These are phyloP conservation scores for Citrus mangshanensis DNA, from an alignment of 345 rosid genomes.

Conservation along the genomic window DNA sequence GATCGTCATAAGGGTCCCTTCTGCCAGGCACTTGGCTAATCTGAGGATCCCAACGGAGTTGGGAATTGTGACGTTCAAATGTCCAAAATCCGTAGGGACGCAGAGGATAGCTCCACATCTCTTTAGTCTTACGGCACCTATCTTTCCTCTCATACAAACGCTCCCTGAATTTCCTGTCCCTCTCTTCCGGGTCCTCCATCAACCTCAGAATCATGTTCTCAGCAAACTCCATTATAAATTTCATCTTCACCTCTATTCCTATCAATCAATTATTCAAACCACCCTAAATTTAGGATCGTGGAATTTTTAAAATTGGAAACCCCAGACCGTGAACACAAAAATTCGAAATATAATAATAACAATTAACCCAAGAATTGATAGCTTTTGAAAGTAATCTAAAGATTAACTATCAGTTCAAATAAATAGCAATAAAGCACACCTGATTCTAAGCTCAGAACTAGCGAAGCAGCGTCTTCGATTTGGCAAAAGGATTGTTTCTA, in stretches of 20 bases:
- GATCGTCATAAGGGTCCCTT: conserved; percentile 94
- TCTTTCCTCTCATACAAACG: conserved; percentile 66
- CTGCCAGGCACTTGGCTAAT: conserved; percentile 95
- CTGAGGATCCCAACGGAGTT: conserved; percentile 93
- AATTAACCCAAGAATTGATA: neutral
- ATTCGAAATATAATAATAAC: neutral
- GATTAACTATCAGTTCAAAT: neutral
- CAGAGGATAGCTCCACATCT: conserved; percentile 94
- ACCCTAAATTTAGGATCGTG: neutral
- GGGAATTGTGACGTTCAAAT: conserved; percentile 89
- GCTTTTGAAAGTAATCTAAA: neutral
- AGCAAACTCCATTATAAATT: conserved; percentile 92
- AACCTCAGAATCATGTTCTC: conserved; percentile 78
- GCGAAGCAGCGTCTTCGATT: neutral
- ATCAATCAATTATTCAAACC: neutral
- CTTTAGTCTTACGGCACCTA: conserved; percentile 82
- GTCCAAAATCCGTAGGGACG: conserved; percentile 99
- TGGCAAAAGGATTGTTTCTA: neutral
- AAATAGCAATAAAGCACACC: neutral
- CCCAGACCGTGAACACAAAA: neutral
- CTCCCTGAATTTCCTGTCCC: conserved; percentile 81
- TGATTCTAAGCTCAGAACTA: neutral
- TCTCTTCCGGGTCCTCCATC: conserved; percentile 96
- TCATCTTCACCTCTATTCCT: conserved; percentile 41
- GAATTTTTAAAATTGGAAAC: neutral